Evolutionary conservation across 2,329 filamentous ascomycete species (phyloP), one percentile per base, ranked within the genome.

Genomic region (Calycina marina): DNA sequence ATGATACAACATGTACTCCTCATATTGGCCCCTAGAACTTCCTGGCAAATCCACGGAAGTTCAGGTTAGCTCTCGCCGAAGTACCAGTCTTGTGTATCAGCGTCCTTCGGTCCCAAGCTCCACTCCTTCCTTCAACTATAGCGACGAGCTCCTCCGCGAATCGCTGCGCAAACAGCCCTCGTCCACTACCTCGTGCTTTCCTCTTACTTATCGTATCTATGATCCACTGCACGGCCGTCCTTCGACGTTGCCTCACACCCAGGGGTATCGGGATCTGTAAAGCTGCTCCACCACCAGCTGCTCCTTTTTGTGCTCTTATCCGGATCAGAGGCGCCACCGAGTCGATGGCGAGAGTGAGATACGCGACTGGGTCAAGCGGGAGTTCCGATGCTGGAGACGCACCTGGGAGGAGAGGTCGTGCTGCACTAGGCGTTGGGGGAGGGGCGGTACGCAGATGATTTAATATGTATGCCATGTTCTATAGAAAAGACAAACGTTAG

Each of bases 271-370:
- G 90, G 20, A 94, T 68, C 35, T 88, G 83, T 37, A 94, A 68
- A 9, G 83, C 71, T 20, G 72, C 69, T 56, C 90, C 90, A 62
- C 90, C 90, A 58, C 88, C 88, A 1, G 79, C 82, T 20, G 80
- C 71, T 44, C 84, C 85, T 49, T 73, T 73, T 47, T 84, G 69
- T 39, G 69, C 69, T 34, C 75, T 72, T 50, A 98, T 76, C 44
- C 79, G 77, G 50, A 98, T 63, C 11, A 98, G 68, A 6, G 90
- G 90, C 2, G 86, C 83, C 14, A 98, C 78, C 6, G 83, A 92
- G 64, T 98, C 90, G 49, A 98, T 76, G 18, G 86, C 85, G 18
- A 92, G 67, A 9, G 79, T 83, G 29, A 98, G 75, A 61, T 96
- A 98, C 34, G 82, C 69, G 34, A 92, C 67, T 2, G 90, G 90